Evolutionary conservation across 257 asterid species (phyloP), one percentile per base, ranked within the genome.

Genomic region (Petunia axillaris): DNA sequence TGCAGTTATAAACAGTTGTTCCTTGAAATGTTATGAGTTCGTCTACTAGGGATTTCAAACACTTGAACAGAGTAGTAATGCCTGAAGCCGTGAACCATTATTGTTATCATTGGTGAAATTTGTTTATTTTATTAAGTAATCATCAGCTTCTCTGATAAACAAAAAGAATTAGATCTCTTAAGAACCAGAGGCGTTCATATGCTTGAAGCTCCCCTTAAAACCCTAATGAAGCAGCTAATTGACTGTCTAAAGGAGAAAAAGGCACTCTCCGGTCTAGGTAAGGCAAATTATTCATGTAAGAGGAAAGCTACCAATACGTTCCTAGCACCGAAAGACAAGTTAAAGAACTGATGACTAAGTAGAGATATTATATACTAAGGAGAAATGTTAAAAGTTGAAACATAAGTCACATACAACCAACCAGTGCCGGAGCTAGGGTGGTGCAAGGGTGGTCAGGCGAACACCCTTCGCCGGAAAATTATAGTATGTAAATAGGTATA

Each of bases 271-370:
- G 60, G 14, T 1, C 35, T 50, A 73, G 35, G 50, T 44, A 71
- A 71, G 4, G 14, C 46, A 73, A 46, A 35, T 73, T 73, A 50
- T 50, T 46, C 63, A 73, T 40, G 46, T 50, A 35, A 73, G 59
- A 50, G 37, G 60, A 35, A 48, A 71, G 57, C 36, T 37, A 1
- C 46, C 16, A 25, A 71, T 71, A 13, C 9, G n/a, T 46, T 48
- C 35, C 77, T 71, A 71, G 60, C 43, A 71, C 77, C 11, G 78
- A 50, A 73, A 73, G 62, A 50, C 46, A 13, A 73, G 78, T 73
- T 57, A 50, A 13, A 50, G 62, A 73, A 35, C n/a, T 36, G 2
- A 50, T 36, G 46, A 50, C 43, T 2, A 46, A 13, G 40, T 11
- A 73, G 11, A 13, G 62, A 73, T 48, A 11, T 50, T 50, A 73